Evolutionary conservation across 169 alveolate genomes (phyloP).

Genomic region (Blepharisma undulans): DNA sequence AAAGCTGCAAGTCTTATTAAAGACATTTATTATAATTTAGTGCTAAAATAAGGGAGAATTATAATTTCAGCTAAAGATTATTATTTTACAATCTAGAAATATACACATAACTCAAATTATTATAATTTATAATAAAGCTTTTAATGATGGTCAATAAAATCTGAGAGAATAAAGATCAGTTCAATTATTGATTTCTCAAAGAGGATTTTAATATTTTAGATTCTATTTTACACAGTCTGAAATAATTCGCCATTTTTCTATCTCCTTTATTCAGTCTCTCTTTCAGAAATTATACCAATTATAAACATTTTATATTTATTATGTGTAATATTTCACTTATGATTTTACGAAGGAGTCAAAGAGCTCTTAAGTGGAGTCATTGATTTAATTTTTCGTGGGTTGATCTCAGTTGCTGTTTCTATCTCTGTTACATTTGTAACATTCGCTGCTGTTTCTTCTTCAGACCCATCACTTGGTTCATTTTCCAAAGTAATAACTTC

Average conservation of each 20-base stretch:
- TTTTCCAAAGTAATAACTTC: neutral
- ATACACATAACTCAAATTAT: neutral
- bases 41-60: neutral
- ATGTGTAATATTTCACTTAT: neutral
- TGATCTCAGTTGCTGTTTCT: neutral
- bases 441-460: neutral
- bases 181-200: neutral
- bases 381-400: neutral
- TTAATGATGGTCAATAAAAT: neutral
- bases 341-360: neutral
- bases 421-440: neutral
- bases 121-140: too few species aligned
- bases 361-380: neutral
- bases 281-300: neutral
- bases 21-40: neutral
- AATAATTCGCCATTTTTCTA: neutral
- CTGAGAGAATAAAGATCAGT: neutral
- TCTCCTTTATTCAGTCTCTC: too few species aligned
- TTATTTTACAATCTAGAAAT: neutral
- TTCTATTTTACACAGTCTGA: neutral
- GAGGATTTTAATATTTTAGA: neutral
- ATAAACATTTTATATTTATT: neutral
- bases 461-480: neutral
- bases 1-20: neutral
- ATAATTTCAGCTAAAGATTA: neutral